phyloP scores from a whole-genome alignment of 2,329 filamentous ascomycete genomes.

The Sphaerostilbella broomeana region DNA sequence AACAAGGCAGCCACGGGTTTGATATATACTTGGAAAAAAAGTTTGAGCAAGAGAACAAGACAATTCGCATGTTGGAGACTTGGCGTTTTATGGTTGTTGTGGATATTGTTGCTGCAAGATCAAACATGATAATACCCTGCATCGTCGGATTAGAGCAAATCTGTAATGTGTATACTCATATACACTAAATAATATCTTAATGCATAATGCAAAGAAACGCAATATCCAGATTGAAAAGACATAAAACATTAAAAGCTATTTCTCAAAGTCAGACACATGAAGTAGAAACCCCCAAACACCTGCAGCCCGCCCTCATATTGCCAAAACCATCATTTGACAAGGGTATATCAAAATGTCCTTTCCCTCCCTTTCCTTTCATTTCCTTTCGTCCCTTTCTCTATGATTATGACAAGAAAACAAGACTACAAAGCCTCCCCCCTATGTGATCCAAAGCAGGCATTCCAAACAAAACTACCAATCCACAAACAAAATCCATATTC shows the following conservation, averaged over 20 bases:
- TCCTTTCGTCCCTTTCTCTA: not conserved
- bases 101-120: no score
- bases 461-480: no score
- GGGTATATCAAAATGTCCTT: constrained; percentile 9
- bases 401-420: no score
- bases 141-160: not conserved
- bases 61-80: no score
- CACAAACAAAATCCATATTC: no score
- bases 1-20: not conserved
- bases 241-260: not conserved
- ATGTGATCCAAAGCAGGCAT: no score
- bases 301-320: constrained; percentile 5
- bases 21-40: not conserved
- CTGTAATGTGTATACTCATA: constrained; percentile 1
- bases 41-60: not conserved
- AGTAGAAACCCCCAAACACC: not conserved
- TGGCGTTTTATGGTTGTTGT: no score
- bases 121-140: not conserved
- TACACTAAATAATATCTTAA: constrained; percentile 1
- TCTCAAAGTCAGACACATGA: no score
- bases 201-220: no score
- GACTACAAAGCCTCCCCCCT: no score
- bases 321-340: constrained; percentile 3
- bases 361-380: constrained; percentile 2
- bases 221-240: no score